These are phyloP conservation scores for Arthroderma sp. DNA, from an alignment of 2,329 filamentous ascomycete species.

Conservation along the genomic window DNA sequence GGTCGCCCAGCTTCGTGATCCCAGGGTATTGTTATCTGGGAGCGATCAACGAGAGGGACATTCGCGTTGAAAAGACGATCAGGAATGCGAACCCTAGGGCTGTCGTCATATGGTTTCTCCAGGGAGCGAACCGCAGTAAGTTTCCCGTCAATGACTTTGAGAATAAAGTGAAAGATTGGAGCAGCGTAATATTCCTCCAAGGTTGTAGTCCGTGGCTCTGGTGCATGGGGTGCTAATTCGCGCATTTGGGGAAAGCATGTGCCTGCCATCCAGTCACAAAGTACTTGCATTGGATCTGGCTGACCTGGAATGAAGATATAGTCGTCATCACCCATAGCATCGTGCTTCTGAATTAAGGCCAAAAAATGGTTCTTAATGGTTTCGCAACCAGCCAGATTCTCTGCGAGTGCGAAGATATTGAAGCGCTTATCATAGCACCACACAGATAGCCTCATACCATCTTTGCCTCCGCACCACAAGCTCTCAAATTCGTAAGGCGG, in stretches of 20 bases:
- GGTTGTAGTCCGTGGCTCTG: conserved; percentile 6
- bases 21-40: conserved; percentile 5
- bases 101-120: conserved; percentile 4
- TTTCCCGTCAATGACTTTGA: conserved; percentile 3
- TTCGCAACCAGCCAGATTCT: conserved; percentile 5
- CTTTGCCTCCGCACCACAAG: conserved; percentile 6
- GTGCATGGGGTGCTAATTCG: conserved; percentile 3
- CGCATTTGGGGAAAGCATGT: conserved; percentile 6
- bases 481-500: conserved; percentile 5
- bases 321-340: conserved; percentile 6
- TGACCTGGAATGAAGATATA: conserved; percentile 3
- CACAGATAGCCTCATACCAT: conserved; percentile 4
- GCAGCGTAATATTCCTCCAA: conserved; percentile 8
- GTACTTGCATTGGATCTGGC: conserved; percentile 6
- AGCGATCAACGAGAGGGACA: conserved; percentile 2
- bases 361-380: conserved; percentile 3
- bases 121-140: conserved; percentile 4
- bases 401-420: conserved; percentile 5
- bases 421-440: conserved; percentile 6
- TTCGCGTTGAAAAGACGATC: not conserved
- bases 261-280: conserved; percentile 8
- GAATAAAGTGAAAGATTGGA: conserved; percentile 2
- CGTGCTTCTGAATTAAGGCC: conserved; percentile 3
- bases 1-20: conserved; percentile 3
- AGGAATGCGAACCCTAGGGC: conserved; percentile 2